These are phyloP conservation scores for Sicyos baderoa DNA, from an alignment of 306 rosid species.

Conservation along the genomic window DNA sequence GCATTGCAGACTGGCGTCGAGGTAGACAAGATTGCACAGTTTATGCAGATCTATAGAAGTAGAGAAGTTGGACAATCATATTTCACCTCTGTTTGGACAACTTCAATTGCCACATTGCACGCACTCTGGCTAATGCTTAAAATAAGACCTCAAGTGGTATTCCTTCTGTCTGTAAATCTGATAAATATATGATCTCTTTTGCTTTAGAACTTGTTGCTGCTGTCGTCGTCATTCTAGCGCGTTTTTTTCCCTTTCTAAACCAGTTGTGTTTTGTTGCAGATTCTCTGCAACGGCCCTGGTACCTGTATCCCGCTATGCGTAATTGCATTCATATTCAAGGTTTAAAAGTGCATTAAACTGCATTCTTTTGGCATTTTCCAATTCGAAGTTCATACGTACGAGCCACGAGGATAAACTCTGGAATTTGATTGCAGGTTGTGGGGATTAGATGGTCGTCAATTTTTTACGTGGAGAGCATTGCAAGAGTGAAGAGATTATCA, in stretches of 20 bases:
- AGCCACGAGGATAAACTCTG: conserved; percentile 12
- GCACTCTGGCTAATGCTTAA: conserved; percentile 73
- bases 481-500: conserved; percentile 85
- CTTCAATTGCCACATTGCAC: conserved; percentile 54
- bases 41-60: conserved; percentile 82
- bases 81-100: conserved; percentile 81
- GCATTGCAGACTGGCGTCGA: conserved; percentile 41
- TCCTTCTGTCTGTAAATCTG: conserved; percentile 9
- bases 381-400: not conserved
- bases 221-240: not conserved
- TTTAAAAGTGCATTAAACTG: conserved; percentile 21
- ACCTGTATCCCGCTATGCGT: conserved; percentile 80
- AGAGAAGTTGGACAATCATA: conserved; percentile 96
- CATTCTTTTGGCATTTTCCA: not conserved
- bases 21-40: conserved; percentile 35
- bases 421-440: conserved; percentile 38
- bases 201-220: not conserved
- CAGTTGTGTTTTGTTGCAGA: conserved; percentile 34
- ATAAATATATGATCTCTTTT: not conserved
- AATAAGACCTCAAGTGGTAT: conserved; percentile 93
- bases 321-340: conserved; percentile 82
- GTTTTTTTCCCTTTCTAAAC: not conserved
- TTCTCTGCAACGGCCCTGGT: conserved; percentile 95
- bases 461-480: conserved; percentile 91
- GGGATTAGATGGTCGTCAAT: conserved; percentile 82